phyloP scores from a whole-genome alignment of 1,139 yeast genomes.

The Maudiozyma humilis region DNA sequence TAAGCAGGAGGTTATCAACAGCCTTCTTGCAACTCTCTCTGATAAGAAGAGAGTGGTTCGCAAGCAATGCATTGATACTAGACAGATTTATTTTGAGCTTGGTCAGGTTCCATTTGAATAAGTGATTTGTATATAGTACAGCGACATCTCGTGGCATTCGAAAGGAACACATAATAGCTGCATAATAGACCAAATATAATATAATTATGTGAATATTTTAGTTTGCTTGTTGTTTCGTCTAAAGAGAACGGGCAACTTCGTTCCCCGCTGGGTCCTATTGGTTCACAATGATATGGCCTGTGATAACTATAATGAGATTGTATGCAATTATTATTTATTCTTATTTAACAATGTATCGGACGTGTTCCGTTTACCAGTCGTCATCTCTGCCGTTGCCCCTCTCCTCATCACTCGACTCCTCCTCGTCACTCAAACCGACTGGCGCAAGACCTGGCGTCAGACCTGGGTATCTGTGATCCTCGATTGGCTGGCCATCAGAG shows the following conservation, averaged over 20 bases:
- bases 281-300: too few relatives aligned
- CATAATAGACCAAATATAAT: too few relatives aligned
- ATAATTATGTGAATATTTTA: too few relatives aligned
- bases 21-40: constrained; percentile 50
- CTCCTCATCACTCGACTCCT: constrained; percentile 31
- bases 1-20: constrained; percentile 42
- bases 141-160: too few relatives aligned
- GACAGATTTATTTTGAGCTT: constrained; percentile 63
- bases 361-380: not conserved
- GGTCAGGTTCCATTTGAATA: constrained; percentile 32
- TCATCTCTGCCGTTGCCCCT: constrained; percentile 2
- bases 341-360: not conserved
- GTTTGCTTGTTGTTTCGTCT: too few relatives aligned
- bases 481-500: constrained; percentile 12
- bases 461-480: constrained; percentile 45
- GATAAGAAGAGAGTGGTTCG: constrained; percentile 71
- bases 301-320: too few relatives aligned
- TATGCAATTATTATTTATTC: not conserved
- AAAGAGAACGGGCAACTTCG: too few relatives aligned
- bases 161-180: too few relatives aligned
- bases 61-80: constrained; percentile 64
- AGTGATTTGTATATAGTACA: not conserved
- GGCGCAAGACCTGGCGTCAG: constrained; percentile 91
- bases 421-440: constrained; percentile 52
- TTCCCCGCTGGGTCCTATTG: too few relatives aligned